Conservation (phyloP, 2,329 filamentous ascomycete genomes). For the Claviceps paspali region DNA sequence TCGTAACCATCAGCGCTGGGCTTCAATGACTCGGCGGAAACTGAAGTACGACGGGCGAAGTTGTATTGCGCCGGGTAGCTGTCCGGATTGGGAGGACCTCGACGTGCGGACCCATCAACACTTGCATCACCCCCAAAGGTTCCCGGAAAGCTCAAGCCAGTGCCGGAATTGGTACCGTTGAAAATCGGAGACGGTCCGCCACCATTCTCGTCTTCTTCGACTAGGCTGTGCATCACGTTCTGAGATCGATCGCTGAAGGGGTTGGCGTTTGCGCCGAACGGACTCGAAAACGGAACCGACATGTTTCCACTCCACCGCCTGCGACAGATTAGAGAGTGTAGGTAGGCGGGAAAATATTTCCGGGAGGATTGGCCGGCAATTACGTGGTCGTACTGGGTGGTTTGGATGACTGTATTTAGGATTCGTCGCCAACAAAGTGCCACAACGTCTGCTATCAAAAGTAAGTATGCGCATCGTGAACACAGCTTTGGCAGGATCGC, state of each 20-base stretch:
- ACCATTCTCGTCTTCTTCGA: conserved; percentile 76
- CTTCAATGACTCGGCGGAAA: conserved; percentile 92
- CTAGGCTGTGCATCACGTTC: conserved; percentile 37
- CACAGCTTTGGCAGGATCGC: no score
- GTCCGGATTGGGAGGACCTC: conserved; percentile 41
- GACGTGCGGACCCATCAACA: conserved; percentile 28
- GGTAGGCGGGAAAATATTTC: no score
- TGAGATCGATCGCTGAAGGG: conserved; percentile 45
- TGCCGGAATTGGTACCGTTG: conserved; percentile 25
- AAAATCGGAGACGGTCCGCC: conserved; percentile 45
- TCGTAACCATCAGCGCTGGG: conserved; percentile 70
- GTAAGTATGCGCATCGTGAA: no score
- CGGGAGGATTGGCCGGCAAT: not conserved
- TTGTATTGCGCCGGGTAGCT: conserved; percentile 88
- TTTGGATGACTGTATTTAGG: not conserved
- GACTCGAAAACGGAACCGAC: conserved; percentile 67
- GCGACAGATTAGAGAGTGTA: no score
- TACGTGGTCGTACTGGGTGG: not conserved
- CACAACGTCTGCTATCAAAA: not conserved
- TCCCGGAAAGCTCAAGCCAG: conserved; percentile 30
- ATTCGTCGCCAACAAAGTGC: not conserved
- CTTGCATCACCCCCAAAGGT: conserved; percentile 38
- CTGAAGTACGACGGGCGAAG: conserved; percentile 81
- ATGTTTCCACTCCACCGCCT: no score
- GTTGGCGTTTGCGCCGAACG: conserved; percentile 51